Conservation (phyloP, 2,329 filamentous ascomycete species). For the Setomelanomma holmii region DNA sequence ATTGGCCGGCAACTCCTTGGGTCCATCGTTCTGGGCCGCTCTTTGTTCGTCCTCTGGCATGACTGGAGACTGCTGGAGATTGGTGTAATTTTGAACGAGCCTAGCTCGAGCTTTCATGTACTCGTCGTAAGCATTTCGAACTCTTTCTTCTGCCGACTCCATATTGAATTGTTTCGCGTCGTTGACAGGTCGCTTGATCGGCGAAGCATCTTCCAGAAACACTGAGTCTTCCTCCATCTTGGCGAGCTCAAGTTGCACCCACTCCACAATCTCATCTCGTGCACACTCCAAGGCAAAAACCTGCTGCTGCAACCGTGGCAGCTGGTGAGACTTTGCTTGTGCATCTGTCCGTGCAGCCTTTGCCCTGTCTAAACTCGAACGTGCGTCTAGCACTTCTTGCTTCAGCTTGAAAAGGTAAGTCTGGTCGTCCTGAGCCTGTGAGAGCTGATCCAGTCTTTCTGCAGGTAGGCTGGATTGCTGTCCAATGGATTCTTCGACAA, state of each 20-base stretch:
- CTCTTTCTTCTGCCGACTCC: constrained; percentile 28
- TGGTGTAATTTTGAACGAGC: constrained; percentile 29
- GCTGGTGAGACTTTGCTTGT: constrained; percentile 5
- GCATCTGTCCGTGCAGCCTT: constrained; percentile 28
- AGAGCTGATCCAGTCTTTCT: constrained; percentile 34
- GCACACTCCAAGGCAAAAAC: constrained; percentile 53
- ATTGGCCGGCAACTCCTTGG: too few relatives aligned
- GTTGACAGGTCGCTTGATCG: constrained; percentile 31
- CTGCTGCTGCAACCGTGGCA: constrained; percentile 33
- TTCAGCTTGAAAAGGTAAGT: constrained; percentile 46
- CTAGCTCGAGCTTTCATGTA: constrained; percentile 36
- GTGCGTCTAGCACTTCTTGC: constrained; percentile 48
- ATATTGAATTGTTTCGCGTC: constrained; percentile 16
- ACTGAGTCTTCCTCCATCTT: constrained; percentile 49
- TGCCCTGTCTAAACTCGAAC: constrained; percentile 40
- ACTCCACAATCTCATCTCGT: constrained; percentile 58
- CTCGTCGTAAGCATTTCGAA: constrained; percentile 38
- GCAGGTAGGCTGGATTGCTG: constrained; percentile 48
- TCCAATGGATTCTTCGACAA: constrained; percentile 40
- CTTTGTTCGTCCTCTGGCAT: background rate
- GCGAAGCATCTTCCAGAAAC: constrained; percentile 43
- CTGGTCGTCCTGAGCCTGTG: constrained; percentile 28
- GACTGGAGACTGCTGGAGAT: constrained; percentile 20
- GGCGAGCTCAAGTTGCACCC: constrained; percentile 59
- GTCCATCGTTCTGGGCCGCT: too few relatives aligned